Evolutionary conservation across 176 grass and related monocot species (phyloP).

Genomic region (Luzula sylvatica): DNA sequence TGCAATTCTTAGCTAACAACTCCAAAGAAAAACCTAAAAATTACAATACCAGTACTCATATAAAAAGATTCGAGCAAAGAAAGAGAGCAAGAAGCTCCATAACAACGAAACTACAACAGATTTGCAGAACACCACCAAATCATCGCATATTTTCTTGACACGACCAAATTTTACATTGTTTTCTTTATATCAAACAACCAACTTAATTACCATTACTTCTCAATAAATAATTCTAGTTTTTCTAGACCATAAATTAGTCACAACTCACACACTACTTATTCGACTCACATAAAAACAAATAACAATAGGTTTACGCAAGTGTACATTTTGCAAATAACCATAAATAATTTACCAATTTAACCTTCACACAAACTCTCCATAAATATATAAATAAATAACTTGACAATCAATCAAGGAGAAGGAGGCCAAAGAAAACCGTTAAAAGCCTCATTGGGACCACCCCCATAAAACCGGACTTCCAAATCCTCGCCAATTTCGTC

Average conservation of each 20-base stretch:
- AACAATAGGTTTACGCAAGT: neutral
- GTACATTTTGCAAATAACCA: no score
- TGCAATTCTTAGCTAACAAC: slow-evolving; percentile 31
- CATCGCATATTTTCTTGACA: neutral
- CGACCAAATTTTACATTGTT: neutral
- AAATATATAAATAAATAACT: neutral
- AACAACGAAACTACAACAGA: slow-evolving; percentile 2
- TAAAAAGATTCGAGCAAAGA: slow-evolving; percentile 19
- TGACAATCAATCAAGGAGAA: slow-evolving; percentile 47
- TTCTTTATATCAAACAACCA: slow-evolving; percentile 15
- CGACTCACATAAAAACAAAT: neutral
- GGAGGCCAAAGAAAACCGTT: slow-evolving; percentile 75
- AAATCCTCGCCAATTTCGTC: slow-evolving; percentile 66
- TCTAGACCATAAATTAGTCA: neutral
- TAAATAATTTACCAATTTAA: neutral
- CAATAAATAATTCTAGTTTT: slow-evolving; percentile 1
- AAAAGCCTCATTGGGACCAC: slow-evolving; percentile 44
- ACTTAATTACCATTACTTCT: slow-evolving; percentile 1
- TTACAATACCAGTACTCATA: slow-evolving; percentile 23
- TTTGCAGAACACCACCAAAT: neutral
- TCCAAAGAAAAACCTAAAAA: slow-evolving; percentile 8
- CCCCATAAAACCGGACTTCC: slow-evolving; percentile 82
- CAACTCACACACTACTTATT: neutral
- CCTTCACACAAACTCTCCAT: slow-evolving; percentile 9
- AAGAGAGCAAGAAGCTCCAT: slow-evolving; percentile 13